Percentiles rank a stretch among this genome's conserved stretches.
These are phyloP conservation scores for Tuber indicum DNA, from an alignment of 495 filamentous ascomycete genomes.

Conservation along the genomic window DNA sequence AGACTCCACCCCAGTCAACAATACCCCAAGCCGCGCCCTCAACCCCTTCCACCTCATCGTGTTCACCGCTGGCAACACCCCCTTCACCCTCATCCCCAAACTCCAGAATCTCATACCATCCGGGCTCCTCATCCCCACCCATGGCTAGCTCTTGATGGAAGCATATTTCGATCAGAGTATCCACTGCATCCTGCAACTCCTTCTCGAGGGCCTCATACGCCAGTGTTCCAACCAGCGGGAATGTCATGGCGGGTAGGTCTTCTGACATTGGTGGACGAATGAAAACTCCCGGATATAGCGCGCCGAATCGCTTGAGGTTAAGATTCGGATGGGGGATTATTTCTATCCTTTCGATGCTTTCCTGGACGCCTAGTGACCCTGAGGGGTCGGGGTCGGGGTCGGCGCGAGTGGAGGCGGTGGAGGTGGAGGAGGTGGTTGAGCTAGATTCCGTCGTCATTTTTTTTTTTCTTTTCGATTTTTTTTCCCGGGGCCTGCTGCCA, in stretches of 20 bases:
- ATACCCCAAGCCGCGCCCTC: no score
- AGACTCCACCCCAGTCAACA: no score
- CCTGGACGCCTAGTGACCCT: not conserved
- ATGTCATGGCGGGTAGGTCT: not conserved
- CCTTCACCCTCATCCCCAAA: no score
- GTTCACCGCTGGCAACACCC: no score
- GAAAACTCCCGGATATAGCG: not conserved
- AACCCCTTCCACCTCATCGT: no score
- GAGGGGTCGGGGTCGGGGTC: no score
- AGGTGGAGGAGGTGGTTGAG: not conserved
- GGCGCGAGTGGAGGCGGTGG: no score
- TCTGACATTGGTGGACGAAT: not conserved
- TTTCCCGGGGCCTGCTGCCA: not conserved
- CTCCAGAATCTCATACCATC: no score
- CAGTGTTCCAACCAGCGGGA: not conserved
- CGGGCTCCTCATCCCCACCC: no score
- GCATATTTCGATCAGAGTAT: not conserved
- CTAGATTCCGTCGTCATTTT: not conserved
- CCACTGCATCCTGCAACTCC: not conserved
- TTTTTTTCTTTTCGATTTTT: not conserved
- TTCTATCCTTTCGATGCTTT: rapidly evolving
- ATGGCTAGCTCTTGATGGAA: no score
- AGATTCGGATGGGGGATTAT: no score
- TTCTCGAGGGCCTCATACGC: not conserved
- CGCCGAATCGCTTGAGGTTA: not conserved